Base-by-base conservation (phyloP, 1,284 basidiomycete genomes). In the Pterulicium gracile region DNA sequence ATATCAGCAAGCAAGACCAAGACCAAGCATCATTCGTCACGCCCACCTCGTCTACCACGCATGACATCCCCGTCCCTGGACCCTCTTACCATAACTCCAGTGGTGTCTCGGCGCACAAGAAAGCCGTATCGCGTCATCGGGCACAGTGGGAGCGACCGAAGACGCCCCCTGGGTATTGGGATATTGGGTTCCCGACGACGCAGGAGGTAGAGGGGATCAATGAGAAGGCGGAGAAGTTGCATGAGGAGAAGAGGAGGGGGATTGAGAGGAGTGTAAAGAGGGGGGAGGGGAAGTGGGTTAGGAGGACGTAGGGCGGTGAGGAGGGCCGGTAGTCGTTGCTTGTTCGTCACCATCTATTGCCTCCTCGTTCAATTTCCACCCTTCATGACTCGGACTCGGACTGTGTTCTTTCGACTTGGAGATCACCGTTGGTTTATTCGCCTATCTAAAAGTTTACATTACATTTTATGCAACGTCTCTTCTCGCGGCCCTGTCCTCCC, bases 131-230 rank as follows among this genome's bases (percentile, higher is more conserved):
- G 18, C 75, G 87, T 21, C 90, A 93, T 63, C 75, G 89, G 21
- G 68, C 79, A 52, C 68, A 77, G 39, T 89, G 85, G 83, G 70
- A 72, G 23, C 72, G 78, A 40, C 70, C 81, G 1, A 72, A 69
- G 40, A 92, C 90, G 0, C 92, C 92, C 14, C 90, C 89, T 1
- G 80, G 78, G 18, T 94, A 87, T 61, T 90, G 88, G 88, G 71
- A 84, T 51, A 91, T 94, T 47, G 87, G 82, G 1, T 94, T 96
- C 58, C 92, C 92, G 0, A 70, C 72, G 51, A 93, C 92, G 2
- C 90, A 92, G 60, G 75, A 86, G 55, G 82, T 80, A 14, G 70
- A 68, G 36, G 71, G 70, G 44, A 87, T 92, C 52, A 94, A 94
- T 59, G 66, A 68, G 47, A 65, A 66, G 48, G 91, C 90, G 2